These are phyloP conservation scores for Phyllosticta paracitricarpa DNA, from an alignment of 2,329 filamentous ascomycete species.

Conservation along the genomic window DNA sequence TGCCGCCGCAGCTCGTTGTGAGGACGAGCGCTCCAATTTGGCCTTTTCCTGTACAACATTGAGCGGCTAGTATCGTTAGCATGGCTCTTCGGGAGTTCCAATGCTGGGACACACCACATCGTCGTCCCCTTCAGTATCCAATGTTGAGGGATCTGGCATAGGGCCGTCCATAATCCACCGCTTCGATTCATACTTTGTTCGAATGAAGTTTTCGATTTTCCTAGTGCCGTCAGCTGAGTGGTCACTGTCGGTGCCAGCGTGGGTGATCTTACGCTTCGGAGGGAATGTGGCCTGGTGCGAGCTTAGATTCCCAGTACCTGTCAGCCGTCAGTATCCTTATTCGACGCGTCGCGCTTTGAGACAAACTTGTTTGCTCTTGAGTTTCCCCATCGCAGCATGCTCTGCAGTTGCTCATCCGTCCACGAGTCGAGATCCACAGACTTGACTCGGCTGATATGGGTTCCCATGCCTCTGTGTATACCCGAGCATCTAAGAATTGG, in stretches of 20 bases:
- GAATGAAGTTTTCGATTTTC: slow-evolving; percentile 99
- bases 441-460: slow-evolving; percentile 95
- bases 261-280: slow-evolving; percentile 60
- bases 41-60: slow-evolving; percentile 61
- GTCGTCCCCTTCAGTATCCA: slow-evolving; percentile 78
- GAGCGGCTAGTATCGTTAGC: slow-evolving; percentile 41
- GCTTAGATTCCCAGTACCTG: slow-evolving; percentile 86
- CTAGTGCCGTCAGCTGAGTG: slow-evolving; percentile 21
- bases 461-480: slow-evolving; percentile 97
- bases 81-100: neutral
- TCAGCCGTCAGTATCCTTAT: slow-evolving; percentile 17
- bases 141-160: slow-evolving; percentile 81
- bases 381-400: slow-evolving; percentile 92
- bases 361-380: slow-evolving; percentile 81
- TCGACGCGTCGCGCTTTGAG: neutral
- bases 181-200: slow-evolving; percentile 98
- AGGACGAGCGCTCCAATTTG: slow-evolving; percentile 53
- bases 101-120: slow-evolving; percentile 55
- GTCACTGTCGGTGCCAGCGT: neutral
- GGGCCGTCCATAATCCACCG: slow-evolving; percentile 98
- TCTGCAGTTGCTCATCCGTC: slow-evolving; percentile 96
- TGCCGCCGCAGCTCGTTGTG: slow-evolving; percentile 38
- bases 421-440: slow-evolving; percentile 96
- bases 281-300: slow-evolving; percentile 81
- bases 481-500: slow-evolving; percentile 62